These are phyloP conservation scores for Selaginella tamariscina DNA, from an alignment of 75 land plant genomes.

Conservation along the genomic window DNA sequence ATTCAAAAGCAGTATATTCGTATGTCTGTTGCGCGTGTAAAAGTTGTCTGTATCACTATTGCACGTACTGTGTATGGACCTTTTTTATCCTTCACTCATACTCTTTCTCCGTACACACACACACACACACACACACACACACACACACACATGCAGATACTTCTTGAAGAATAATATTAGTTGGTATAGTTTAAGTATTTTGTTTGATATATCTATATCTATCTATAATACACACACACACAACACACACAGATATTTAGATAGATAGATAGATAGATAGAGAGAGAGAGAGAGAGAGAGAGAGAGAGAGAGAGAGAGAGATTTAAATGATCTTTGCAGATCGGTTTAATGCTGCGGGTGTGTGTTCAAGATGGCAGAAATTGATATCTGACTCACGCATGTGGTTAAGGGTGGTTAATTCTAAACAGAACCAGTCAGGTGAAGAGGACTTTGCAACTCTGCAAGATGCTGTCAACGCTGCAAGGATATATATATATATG, in stretches of 20 bases:
- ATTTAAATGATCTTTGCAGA: slow-evolving; percentile 48
- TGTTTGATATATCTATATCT: not conserved
- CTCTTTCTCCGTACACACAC: too few relatives aligned
- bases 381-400: slow-evolving; percentile 71
- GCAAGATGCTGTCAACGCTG: slow-evolving; percentile 62
- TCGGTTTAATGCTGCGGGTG: slow-evolving; percentile 85
- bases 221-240: too few relatives aligned
- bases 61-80: slow-evolving; percentile 12
- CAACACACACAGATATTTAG: not conserved
- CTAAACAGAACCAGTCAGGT: slow-evolving; percentile 19
- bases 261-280: too few relatives aligned
- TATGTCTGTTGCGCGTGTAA: not conserved
- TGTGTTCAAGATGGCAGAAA: slow-evolving; percentile 83
- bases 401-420: slow-evolving; percentile 62
- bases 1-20: not conserved
- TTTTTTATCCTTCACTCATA: not conserved
- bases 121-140: not conserved
- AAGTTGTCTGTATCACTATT: not conserved
- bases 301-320: too few relatives aligned
- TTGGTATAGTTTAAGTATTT: not conserved
- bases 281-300: too few relatives aligned
- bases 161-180: not conserved
- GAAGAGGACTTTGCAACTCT: slow-evolving; percentile 47
- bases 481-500: slow-evolving; percentile 40
- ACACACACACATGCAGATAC: too few relatives aligned